phyloP scores from a whole-genome alignment of 495 filamentous ascomycete genomes.

The Penicillium herquei region DNA sequence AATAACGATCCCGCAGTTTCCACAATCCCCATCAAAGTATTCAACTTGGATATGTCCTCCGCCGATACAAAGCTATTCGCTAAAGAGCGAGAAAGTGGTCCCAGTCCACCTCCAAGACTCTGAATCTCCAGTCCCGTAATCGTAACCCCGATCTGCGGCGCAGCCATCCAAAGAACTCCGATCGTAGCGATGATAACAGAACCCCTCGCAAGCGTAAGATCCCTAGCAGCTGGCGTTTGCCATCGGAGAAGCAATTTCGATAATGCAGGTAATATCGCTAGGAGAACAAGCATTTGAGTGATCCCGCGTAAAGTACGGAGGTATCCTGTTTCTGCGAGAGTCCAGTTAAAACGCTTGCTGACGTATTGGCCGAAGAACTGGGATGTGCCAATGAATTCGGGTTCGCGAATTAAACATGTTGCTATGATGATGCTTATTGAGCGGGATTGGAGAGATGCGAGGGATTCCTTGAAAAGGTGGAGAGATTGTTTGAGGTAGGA shows the following conservation, averaged over 20 bases:
- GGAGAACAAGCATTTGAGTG: not conserved
- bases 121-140: not conserved
- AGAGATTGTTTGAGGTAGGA: not conserved
- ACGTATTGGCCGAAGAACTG: not conserved
- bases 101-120: not conserved
- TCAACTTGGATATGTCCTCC: not conserved
- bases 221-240: not conserved
- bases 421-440: not conserved
- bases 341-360: not conserved
- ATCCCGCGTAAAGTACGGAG: not conserved
- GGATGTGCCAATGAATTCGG: not conserved
- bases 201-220: not conserved
- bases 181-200: not conserved
- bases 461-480: not conserved
- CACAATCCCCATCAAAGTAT: slow-evolving; percentile 2
- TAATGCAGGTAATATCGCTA: not conserved
- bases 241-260: not conserved
- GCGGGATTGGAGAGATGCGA: not conserved
- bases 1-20: not conserved
- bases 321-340: not conserved
- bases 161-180: not conserved
- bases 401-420: not conserved
- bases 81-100: not conserved
- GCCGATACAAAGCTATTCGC: not conserved
- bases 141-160: not conserved